phyloP scores from a whole-genome alignment of 805 yeast genomes.

The Yarrowia bubula region DNA sequence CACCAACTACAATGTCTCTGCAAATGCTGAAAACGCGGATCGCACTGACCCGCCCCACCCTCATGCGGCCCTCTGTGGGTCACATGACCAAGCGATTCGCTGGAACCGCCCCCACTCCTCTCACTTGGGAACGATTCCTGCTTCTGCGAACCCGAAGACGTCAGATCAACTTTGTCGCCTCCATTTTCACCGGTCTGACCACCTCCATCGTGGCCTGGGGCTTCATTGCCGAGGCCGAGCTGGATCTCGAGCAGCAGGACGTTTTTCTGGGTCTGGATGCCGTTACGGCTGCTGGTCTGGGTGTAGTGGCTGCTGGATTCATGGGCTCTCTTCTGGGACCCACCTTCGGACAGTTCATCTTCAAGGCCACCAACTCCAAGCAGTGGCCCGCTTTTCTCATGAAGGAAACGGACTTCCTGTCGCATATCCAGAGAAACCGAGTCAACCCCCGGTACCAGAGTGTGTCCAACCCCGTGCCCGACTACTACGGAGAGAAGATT shows the following conservation, averaged over 20 bases:
- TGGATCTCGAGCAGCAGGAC: constrained; percentile 71
- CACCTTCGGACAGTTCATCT: constrained; percentile 65
- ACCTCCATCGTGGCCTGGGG: constrained; percentile 72
- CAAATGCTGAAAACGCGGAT: constrained; percentile 21
- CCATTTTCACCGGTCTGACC: constrained; percentile 61
- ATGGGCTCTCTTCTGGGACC: constrained; percentile 86
- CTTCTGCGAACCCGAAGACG: constrained; percentile 73
- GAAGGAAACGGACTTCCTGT: constrained; percentile 73
- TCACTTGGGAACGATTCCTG: constrained; percentile 82
- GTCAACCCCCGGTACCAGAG: constrained; percentile 91
- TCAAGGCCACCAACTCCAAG: constrained; percentile 43
- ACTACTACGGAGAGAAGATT: constrained; percentile 95
- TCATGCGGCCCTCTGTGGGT: constrained; percentile 8
- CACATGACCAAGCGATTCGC: constrained; percentile 22
- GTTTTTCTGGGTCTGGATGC: constrained; percentile 86
- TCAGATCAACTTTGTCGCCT: constrained; percentile 62
- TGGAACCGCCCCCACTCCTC: constrained; percentile 26
- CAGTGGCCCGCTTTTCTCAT: constrained; percentile 35
- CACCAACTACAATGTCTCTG: constrained; percentile 1
- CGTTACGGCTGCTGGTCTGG: constrained; percentile 74
- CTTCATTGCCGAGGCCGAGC: constrained; percentile 72
- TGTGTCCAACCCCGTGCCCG: constrained; percentile 92
- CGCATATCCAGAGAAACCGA: constrained; percentile 70
- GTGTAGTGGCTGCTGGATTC: constrained; percentile 67
- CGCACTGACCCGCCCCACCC: constrained; percentile 13